These are phyloP conservation scores for Garcia nutans DNA, from an alignment of 345 rosid genomes.

Conservation along the genomic window DNA sequence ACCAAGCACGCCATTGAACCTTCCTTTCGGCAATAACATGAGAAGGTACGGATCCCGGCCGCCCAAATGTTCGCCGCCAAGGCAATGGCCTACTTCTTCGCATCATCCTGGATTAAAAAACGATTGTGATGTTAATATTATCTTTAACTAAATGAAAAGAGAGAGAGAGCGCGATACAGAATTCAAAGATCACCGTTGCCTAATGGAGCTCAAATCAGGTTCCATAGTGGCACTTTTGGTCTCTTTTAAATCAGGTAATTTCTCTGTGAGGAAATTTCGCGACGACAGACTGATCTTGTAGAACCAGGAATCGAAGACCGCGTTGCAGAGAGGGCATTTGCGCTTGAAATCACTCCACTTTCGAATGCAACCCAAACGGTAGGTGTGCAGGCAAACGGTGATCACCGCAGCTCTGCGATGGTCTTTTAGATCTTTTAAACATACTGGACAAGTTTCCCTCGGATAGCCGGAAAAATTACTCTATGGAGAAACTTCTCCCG, in stretches of 20 bases:
- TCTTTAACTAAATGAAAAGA: too few relatives aligned
- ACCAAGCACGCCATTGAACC: slow-evolving; percentile 82
- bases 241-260: slow-evolving; percentile 32
- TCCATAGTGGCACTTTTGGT: slow-evolving; percentile 10
- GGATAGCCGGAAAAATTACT: slow-evolving; percentile 40
- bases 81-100: slow-evolving; percentile 50
- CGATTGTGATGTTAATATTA: not conserved
- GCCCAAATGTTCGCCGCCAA: slow-evolving; percentile 62
- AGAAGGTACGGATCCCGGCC: slow-evolving; percentile 48
- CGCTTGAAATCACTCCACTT: slow-evolving; percentile 67
- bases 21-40: slow-evolving; percentile 47
- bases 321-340: slow-evolving; percentile 71
- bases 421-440: slow-evolving; percentile 42
- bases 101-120: not conserved
- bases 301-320: slow-evolving; percentile 58
- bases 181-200: slow-evolving; percentile 38
- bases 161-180: not conserved
- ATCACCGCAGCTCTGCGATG: slow-evolving; percentile 50
- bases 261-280: slow-evolving; percentile 35
- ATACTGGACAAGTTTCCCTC: slow-evolving; percentile 59
- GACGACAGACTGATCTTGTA: slow-evolving; percentile 36
- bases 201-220: slow-evolving; percentile 1
- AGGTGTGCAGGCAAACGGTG: slow-evolving; percentile 53
- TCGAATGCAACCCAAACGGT: slow-evolving; percentile 53
- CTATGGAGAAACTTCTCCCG: slow-evolving; percentile 36